Evolutionary conservation across 768 basidiomycete species (phyloP).

Genomic region (Tubosaeta brunneosetosa): DNA sequence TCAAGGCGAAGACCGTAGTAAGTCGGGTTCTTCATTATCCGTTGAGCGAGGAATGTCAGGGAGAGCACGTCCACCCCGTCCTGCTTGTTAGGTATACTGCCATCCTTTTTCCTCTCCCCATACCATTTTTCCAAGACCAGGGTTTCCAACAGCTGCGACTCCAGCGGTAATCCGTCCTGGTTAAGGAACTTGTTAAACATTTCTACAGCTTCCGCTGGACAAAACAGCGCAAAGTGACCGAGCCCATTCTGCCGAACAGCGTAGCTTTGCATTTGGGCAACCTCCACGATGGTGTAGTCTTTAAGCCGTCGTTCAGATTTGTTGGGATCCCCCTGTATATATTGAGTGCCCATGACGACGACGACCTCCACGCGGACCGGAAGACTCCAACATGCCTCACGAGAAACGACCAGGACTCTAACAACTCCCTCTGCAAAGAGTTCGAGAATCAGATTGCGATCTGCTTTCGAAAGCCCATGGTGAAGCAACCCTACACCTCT

Average conservation of each 20-base stretch:
- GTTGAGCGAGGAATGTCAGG: constrained; percentile 73
- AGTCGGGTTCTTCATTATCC: constrained; percentile 73
- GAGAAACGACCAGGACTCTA: constrained; percentile 75
- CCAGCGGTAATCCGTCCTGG: constrained; percentile 78
- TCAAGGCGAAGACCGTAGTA: constrained; percentile 65
- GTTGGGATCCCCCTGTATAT: constrained; percentile 46
- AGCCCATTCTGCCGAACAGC: constrained; percentile 60
- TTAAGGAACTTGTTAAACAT: constrained; percentile 79
- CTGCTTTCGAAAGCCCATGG: constrained; percentile 59
- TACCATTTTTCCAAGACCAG: constrained; percentile 48
- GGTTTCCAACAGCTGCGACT: constrained; percentile 66
- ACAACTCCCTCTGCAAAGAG: constrained; percentile 78
- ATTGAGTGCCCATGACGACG: constrained; percentile 91
- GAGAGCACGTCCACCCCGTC: constrained; percentile 72
- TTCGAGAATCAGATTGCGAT: constrained; percentile 70
- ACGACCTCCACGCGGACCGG: constrained; percentile 80
- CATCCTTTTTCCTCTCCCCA: constrained; percentile 33
- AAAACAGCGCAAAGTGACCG: constrained; percentile 81
- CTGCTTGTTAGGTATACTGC: constrained; percentile 48
- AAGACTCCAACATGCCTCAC: constrained; percentile 85
- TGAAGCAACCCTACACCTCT: constrained; percentile 90
- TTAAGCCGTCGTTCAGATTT: constrained; percentile 60
- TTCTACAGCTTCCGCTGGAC: constrained; percentile 81
- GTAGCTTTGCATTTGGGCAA: constrained; percentile 88
- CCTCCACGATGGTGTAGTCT: constrained; percentile 77